Percentiles rank a stretch among this genome's conserved stretches.
Conservation (phyloP, 2,329 filamentous ascomycete species). For the Trichoderma guizhouense region DNA sequence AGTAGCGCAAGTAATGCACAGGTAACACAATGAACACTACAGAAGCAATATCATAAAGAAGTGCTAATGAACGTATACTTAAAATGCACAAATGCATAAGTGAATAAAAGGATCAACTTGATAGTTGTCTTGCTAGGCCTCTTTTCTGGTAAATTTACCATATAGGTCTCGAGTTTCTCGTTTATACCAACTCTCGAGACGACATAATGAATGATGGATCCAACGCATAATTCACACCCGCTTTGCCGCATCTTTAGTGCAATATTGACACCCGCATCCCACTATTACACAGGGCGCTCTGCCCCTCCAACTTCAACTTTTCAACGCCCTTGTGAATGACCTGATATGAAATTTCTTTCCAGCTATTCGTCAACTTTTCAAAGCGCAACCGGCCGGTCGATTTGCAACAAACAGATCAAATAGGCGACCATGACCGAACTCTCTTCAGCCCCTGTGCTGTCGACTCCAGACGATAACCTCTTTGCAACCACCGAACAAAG, state of each 20-base stretch:
- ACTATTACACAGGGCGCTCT: constrained; percentile 28
- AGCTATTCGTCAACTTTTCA: neutral
- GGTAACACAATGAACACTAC: neutral
- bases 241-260: neutral
- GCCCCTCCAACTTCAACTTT: constrained; percentile 17
- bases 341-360: constrained; percentile 12
- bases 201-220: neutral
- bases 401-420: neutral
- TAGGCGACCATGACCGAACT: constrained; percentile 44
- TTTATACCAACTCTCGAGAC: neutral
- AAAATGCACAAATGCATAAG: neutral
- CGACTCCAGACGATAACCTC: constrained; percentile 59
- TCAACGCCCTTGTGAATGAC: neutral
- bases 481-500: constrained; percentile 50
- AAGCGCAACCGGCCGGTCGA: neutral
- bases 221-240: neutral
- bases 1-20: neutral
- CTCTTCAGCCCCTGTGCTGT: constrained; percentile 56
- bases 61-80: no score
- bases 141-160: neutral
- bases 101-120: neutral
- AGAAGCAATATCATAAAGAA: neutral
- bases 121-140: neutral
- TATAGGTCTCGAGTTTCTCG: neutral
- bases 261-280: constrained; percentile 28